Evolutionary conservation across 345 rosid genomes (phyloP), one percentile per base, ranked within the genome.

Genomic region (Pseudoturritis turrita): DNA sequence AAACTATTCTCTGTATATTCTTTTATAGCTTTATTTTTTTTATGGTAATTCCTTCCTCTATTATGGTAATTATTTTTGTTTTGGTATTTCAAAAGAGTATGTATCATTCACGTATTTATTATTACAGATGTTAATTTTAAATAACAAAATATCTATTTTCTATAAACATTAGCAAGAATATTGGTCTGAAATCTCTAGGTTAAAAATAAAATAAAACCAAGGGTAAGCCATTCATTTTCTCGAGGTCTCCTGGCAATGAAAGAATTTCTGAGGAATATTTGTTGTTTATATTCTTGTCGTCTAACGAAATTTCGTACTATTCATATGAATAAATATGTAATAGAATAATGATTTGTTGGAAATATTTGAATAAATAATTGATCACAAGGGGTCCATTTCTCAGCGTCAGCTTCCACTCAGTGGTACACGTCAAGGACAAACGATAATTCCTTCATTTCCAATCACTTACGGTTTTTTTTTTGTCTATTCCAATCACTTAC

Each of bases 371-470:
- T 61, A 44, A 43, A 65, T 46, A 65, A 70, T 43, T 52, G 61
- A 17, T 2, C 39, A 17, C 0, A 49, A 60, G 10, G 82, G 83
- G 79, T 46, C 72, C 84, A 69, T 28, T 70, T 31, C 51, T 46
- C 67, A 69, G 66, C 68, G 81, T 81, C 84, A 76, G 73, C 78
- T 58, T 79, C 85, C 89, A 79, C 84, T 59, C 65, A 70, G 55
- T 81, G 81, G 82, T 83, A 79, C 75, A 79, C 83, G 82, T 61
- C 76, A 83, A 83, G 87, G 77, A 79, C 87, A 77, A 78, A 41
- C 64, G 71, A 69, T 61, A 51, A 53, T 69, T 76, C 75, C 71
- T 62, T 69, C 65, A 54, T 70, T 62, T 69, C 65, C 75, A 61
- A 53, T 76, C 75, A 54, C 79, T 60, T 53, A n/a, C 56, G 56